Percentiles rank a stretch among this genome's conserved stretches.
These are phyloP conservation scores for Amanita subjunquillea DNA, from an alignment of 768 basidiomycete species.

Conservation along the genomic window DNA sequence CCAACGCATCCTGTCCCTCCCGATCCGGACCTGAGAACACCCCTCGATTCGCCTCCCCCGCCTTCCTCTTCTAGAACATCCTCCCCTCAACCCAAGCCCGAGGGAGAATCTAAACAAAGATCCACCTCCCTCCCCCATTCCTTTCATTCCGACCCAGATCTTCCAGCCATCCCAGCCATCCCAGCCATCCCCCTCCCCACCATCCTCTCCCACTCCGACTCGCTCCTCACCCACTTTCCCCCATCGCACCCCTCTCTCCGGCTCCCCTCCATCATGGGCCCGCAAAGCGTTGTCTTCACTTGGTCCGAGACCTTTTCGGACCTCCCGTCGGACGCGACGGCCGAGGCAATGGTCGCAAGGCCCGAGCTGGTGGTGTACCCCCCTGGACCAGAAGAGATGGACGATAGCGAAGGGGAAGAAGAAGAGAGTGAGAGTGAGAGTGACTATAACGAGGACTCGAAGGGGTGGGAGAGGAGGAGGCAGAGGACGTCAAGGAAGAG, in stretches of 20 bases:
- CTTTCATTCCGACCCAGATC: not conserved
- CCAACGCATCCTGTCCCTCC: not conserved
- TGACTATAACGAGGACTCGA: not conserved
- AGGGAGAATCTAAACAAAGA: not conserved
- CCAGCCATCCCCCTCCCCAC: conserved; percentile 30
- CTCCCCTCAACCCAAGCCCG: not conserved
- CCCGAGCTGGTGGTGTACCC: conserved; percentile 52
- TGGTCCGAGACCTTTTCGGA: conserved; percentile 44
- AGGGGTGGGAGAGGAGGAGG: conserved; percentile 4
- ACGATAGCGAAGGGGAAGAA: conserved; percentile 13
- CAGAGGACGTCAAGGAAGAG: conserved; percentile 5
- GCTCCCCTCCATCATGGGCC: conserved; percentile 60
- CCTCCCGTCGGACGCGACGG: conserved; percentile 42
- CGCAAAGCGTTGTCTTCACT: conserved; percentile 66
- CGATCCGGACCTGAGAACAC: not conserved
- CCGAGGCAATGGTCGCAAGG: conserved; percentile 47
- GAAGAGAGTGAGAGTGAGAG: not conserved
- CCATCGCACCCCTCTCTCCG: conserved; percentile 45
- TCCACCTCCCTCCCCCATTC: not conserved
- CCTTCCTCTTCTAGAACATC: not conserved
- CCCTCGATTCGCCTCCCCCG: not conserved
- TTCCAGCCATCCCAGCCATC: not conserved
- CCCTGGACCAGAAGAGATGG: conserved; percentile 23
- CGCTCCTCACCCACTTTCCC: conserved; percentile 46
- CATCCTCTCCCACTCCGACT: conserved; percentile 49